Evolutionary conservation across 495 filamentous ascomycete genomes (phyloP), one percentile per base, ranked within the genome.

Genomic region (Hypoxylon lienhwacheense): DNA sequence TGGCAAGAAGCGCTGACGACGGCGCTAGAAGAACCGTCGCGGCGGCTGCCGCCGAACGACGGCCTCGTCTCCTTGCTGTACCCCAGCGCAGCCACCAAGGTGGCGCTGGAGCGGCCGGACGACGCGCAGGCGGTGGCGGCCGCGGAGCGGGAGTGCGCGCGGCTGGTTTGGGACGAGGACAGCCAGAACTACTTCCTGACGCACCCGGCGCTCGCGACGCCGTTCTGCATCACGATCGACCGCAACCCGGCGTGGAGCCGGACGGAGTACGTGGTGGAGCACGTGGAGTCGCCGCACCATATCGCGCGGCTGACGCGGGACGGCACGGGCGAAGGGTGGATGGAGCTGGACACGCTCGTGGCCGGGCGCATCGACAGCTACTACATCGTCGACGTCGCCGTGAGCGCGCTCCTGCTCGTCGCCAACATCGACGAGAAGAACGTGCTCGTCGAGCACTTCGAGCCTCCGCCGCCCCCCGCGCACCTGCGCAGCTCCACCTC

Each of bases 1-100:
- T 78, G 76, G 68, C 72, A 73, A 20, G 76, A 79, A 43, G 81
- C 86, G 1, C 75, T 88, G 55, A 71, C 66, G 47, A 79, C 87
- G 3, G 79, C 73, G 0, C 72, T 90, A 7, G 84, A 86, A 59
- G 78, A 81, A 24, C 73, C 73, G 2, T 66, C 67, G 8, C 79
- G 82, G 3, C 77, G 79, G 3, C 73, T 83, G 5, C 78, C 77
- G 8, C 83, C 81, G 11, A 77, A 84, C 53, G 82, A 88, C 63
- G 86, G 85, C 5, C 77, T 90, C 2, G 76, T 91, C n/a, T 81
- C 85, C 0, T 76, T 83, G n/a, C 77, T 92, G 22, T 88, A 86
- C 67, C 86, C 88, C 0, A 74, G 78, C 16, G 76, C 83, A 10
- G 88, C 88, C 1, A 79, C 85, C 2, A 83, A 86, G 59, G 79